Evolutionary conservation across 1,284 basidiomycete species (phyloP).

Genomic region (Leccinum griseonigrum): DNA sequence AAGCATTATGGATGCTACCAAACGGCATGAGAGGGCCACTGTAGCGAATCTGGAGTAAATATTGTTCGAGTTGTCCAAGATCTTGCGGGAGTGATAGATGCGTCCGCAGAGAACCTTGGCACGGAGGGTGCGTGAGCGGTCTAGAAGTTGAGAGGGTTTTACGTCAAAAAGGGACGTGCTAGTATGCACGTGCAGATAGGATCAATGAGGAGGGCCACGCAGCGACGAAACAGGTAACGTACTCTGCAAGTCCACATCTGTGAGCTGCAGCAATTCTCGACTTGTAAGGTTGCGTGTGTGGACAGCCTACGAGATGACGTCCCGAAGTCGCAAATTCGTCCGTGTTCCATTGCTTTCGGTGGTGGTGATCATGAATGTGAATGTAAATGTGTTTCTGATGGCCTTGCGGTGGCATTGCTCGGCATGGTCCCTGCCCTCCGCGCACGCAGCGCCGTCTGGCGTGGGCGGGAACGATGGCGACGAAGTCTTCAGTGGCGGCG

Average conservation of each 20-base stretch:
- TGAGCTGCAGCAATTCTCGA: slow-evolving; percentile 26
- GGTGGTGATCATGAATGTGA: not conserved
- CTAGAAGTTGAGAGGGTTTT: slow-evolving; percentile 18
- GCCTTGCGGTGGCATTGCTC: no score
- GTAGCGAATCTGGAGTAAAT: slow-evolving; percentile 3
- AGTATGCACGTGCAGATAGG: not conserved
- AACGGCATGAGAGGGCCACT: slow-evolving; percentile 7
- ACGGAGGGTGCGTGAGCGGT: slow-evolving; percentile 26
- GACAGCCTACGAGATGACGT: slow-evolving; percentile 12
- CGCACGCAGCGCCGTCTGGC: slow-evolving; percentile 6
- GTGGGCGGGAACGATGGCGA: not conserved
- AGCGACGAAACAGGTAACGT: slow-evolving; percentile 4
- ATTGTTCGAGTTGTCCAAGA: slow-evolving; percentile 12
- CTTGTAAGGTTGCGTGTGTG: slow-evolving; percentile 25
- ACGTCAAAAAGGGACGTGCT: slow-evolving; percentile 23
- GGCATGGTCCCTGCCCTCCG: slow-evolving; percentile 17
- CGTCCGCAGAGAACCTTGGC: slow-evolving; percentile 23
- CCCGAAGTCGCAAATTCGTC: slow-evolving; percentile 15
- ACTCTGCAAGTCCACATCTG: slow-evolving; percentile 26
- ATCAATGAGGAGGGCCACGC: not conserved
- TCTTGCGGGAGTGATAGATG: slow-evolving; percentile 20
- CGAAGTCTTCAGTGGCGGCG: no score
- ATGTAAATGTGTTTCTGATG: no score
- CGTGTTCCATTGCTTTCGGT: slow-evolving; percentile 27
- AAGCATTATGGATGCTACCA: not conserved